Evolutionary conservation across 2,329 filamentous ascomycete species (phyloP), one percentile per base, ranked within the genome.

Genomic region (Zymoseptoria ardabiliae): DNA sequence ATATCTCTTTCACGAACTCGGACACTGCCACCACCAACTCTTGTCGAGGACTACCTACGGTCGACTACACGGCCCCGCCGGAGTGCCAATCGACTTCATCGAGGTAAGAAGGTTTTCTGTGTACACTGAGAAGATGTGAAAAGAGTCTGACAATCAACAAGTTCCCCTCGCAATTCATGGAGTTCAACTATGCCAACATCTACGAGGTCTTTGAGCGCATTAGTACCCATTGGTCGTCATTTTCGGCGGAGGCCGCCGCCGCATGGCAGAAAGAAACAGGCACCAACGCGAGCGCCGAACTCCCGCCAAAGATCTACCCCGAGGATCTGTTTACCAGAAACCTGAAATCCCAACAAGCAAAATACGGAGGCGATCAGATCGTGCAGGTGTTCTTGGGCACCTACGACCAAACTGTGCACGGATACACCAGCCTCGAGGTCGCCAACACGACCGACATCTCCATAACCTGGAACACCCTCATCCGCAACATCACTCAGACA

Each of bases 211-310:
- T 59, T 11, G 58, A 58, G 45, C 53, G 52, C 11, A 51, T 63
- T n/a, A 45, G 35, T 13, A n/a, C 35, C 2, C 61, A 63, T 55
- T 60, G 56, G 30, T 60, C 58, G 0, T 56, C 60, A 19, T 50
- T 58, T 4, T 56, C 53, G 21, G 30, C 53, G 1, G 53, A 56
- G 20, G 45, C 45, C 19, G 51, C 55, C n/a, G 48, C 22, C 11
- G 54, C 58, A 2, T 63, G 56, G 56, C 53, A 41, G 35, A 55
- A 57, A 10, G 41, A 55, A 20, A 25, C 49, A 6, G 25, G 11
- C 11, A 28, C 51, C 9, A 13, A 45, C 17, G 35, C 13, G 17
- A 45, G 35, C 4, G 13, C 17, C 35, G n/a, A 17, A 10, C 55
- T 53, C 35, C 58, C 55, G 21, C 50, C 58, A 4, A 41, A 45